Conservation (phyloP, 1,139 yeast genomes). For the Yamadazyma atmosphaerica region DNA sequence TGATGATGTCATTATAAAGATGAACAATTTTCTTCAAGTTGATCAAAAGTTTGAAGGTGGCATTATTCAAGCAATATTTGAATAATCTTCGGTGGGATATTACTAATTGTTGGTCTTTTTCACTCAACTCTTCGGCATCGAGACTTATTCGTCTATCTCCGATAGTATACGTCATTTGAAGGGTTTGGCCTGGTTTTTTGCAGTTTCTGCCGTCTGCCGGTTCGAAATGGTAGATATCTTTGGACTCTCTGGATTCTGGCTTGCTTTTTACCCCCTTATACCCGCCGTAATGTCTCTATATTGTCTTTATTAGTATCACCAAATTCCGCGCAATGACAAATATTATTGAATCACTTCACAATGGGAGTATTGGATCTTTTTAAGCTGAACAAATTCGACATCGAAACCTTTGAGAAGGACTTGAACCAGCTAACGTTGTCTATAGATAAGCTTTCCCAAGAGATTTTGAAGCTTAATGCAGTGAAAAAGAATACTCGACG, state of each 20-base stretch:
- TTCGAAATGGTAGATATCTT: no score
- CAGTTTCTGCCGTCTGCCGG: not conserved
- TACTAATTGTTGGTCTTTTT: slow-evolving; percentile 27
- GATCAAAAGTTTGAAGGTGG: slow-evolving; percentile 28
- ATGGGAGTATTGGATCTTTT: slow-evolving; percentile 1
- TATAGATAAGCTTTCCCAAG: slow-evolving; percentile 24
- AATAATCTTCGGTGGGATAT: slow-evolving; percentile 31
- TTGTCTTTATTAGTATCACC: no score
- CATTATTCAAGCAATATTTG: slow-evolving; percentile 34
- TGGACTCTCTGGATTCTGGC: no score
- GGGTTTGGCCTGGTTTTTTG: not conserved
- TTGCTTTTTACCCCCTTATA: no score
- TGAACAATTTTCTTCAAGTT: slow-evolving; percentile 35
- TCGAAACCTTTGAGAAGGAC: slow-evolving; percentile 52
- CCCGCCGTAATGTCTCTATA: not conserved
- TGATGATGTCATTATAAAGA: slow-evolving; percentile 38
- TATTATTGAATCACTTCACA: not conserved
- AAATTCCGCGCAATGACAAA: not conserved
- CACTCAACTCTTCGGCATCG: slow-evolving; percentile 20
- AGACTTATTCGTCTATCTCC: slow-evolving; percentile 31
- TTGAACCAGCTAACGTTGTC: slow-evolving; percentile 42
- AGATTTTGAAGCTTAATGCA: slow-evolving; percentile 16
- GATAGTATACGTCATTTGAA: slow-evolving; percentile 31
- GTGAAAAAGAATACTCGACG: slow-evolving; percentile 13
- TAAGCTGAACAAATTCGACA: slow-evolving; percentile 39